A percentile compares a stretch with the other conserved stretches of the same genome.
Conservation (phyloP, 306 rosid genomes). For the Canavalia ensiformis region DNA sequence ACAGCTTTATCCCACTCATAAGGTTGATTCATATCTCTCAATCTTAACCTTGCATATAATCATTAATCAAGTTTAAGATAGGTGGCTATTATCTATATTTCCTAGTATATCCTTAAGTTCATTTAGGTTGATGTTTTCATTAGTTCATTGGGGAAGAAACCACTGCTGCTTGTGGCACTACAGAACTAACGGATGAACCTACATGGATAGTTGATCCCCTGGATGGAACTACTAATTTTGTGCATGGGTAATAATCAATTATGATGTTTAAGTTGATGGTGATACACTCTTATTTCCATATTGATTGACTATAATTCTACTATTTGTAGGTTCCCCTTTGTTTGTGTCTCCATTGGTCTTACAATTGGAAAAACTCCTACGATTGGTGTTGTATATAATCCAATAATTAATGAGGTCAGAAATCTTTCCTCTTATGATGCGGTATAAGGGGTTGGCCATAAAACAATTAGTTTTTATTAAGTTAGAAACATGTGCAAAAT, state of each 20-base stretch:
- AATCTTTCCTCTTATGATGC: slow-evolving; percentile 33
- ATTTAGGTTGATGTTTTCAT: slow-evolving; percentile 41
- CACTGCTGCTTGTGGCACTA: slow-evolving; percentile 83
- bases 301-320: slow-evolving; percentile 23
- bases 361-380: slow-evolving; percentile 84
- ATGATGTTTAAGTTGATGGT: slow-evolving; percentile 43
- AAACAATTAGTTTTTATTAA: background rate
- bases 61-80: slow-evolving; percentile 22
- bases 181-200: slow-evolving; percentile 93
- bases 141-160: slow-evolving; percentile 99
- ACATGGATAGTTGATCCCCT: slow-evolving; percentile 99
- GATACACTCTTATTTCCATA: slow-evolving; percentile 31
- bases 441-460: slow-evolving; percentile 28
- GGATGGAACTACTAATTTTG: slow-evolving; percentile 98
- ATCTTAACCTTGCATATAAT: background rate
- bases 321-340: slow-evolving; percentile 84
- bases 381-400: slow-evolving; percentile 97
- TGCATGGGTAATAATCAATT: slow-evolving; percentile 79
- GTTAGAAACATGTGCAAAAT: slow-evolving; percentile 19
- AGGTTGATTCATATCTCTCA: slow-evolving; percentile 59
- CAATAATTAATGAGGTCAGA: slow-evolving; percentile 88
- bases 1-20: slow-evolving; percentile 81
- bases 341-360: slow-evolving; percentile 96
- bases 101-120: slow-evolving; percentile 24
- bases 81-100: background rate